Evolutionary conservation across 2,329 filamentous ascomycete species (phyloP), one percentile per base, ranked within the genome.

Genomic region (Phialocephala subalpina): DNA sequence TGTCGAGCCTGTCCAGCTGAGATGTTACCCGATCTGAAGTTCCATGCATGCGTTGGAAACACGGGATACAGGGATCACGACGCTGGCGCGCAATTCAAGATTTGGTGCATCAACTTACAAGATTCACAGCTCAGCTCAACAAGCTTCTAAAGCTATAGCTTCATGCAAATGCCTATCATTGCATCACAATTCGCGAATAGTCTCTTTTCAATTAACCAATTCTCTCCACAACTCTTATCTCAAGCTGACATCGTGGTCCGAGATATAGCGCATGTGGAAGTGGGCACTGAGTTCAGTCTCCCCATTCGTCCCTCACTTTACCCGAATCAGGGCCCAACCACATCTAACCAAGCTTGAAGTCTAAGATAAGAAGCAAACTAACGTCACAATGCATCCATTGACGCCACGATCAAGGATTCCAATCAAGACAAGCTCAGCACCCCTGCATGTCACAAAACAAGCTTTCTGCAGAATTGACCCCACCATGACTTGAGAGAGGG

Each of bases 401-500:
- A 53, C 49, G 49, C 49, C 11, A 53, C 29, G 27, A 8, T 14
- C 49, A 53, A 14, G 49, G 49, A 29, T 53, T 53, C 49, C 25
- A 33, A 53, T 16, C 49, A 53, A 60, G 62, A 56, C 58, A 63
- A 47, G 11, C 35, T 56, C 20, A 36, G 40, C 47, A 45, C 27
- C 61, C 40, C 55, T 57, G 61, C 55, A 57, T 58, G 36, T 36
- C 55, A 38, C 20, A 16, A 66, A 66, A 59, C 64, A 66, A 66
- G 64, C 64, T 66, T 57, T 20, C 52, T 45, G 27, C 29, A 58
- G 29, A 16, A 33, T 53, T 11, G 49, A 53, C 60, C 57, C 45
- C 64, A 63, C 57, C 58, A 58, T 63, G 22, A 20, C 29, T 16
- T 49, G 29, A 38, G n/a, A 38, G 40, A 52, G 45, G 65, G 62